Percentiles rank a stretch among this genome's conserved stretches.
These are phyloP conservation scores for Volvariella surrecta DNA, from an alignment of 1,284 basidiomycete species.

Conservation along the genomic window DNA sequence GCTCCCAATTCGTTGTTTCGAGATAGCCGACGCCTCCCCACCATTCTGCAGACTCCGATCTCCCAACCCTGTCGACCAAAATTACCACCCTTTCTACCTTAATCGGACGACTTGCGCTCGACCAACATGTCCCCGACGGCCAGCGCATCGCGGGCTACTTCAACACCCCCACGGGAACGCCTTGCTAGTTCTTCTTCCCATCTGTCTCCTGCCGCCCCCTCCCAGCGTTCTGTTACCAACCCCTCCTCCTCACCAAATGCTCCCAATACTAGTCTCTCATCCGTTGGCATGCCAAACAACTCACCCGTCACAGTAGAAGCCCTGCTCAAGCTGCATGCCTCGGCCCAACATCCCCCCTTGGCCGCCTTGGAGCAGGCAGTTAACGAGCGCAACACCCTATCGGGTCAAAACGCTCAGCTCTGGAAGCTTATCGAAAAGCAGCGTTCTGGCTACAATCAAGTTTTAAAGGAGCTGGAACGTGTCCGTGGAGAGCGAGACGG, in stretches of 20 bases:
- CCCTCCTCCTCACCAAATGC: not conserved
- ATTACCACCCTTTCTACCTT: not conserved
- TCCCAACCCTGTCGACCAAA: not conserved
- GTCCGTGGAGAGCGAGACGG: constrained; percentile 73
- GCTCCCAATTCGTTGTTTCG: not conserved
- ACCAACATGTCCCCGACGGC: not conserved
- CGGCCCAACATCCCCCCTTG: constrained; percentile 42
- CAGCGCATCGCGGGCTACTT: not conserved
- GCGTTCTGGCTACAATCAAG: constrained; percentile 58
- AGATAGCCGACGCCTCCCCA: not conserved
- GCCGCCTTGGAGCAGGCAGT: constrained; percentile 70
- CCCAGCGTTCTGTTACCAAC: not conserved
- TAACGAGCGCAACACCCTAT: constrained; percentile 69
- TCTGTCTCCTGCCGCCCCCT: not conserved
- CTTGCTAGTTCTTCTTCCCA: not conserved
- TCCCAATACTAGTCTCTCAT: not conserved
- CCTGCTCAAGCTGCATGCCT: constrained; percentile 44
- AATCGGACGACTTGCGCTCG: not conserved
- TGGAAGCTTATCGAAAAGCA: constrained; percentile 94
- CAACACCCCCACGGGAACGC: not conserved
- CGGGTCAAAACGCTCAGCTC: constrained; percentile 78
- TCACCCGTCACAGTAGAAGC: constrained; percentile 38
- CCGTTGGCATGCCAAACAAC: not conserved
- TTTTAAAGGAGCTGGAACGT: constrained; percentile 74
- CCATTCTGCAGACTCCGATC: not conserved